Conservation (phyloP, 257 asterid genomes). For the Haberlea rhodopensis region DNA sequence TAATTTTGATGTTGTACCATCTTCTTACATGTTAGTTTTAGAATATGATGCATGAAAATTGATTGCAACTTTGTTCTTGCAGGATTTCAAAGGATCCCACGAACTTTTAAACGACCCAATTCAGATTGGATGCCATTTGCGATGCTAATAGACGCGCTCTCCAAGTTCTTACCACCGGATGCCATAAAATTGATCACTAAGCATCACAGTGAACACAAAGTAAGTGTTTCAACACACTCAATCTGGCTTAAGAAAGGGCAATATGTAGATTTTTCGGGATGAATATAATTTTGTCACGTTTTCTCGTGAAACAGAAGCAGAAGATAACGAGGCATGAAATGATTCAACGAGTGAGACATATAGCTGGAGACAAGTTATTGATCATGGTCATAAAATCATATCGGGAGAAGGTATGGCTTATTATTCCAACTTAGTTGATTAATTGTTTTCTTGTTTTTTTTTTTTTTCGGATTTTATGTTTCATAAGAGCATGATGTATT, state of each 20-base stretch:
- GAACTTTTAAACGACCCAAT: constrained; percentile 31
- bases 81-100: constrained; percentile 26
- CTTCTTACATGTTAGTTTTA: neutral
- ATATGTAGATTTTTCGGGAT: neutral
- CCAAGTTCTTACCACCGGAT: constrained; percentile 43
- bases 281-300: neutral
- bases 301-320: constrained; percentile 36
- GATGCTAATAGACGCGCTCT: constrained; percentile 32
- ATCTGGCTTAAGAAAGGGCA: neutral
- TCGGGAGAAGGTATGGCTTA: constrained; percentile 35
- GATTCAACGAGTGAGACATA: constrained; percentile 40
- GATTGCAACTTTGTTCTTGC: constrained; percentile 4
- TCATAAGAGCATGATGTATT: neutral
- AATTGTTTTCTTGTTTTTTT: neutral
- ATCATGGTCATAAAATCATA: constrained; percentile 34
- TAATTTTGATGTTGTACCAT: neutral
- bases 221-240: constrained; percentile 7
- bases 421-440: neutral
- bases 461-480: no score
- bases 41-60: neutral
- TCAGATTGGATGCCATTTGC: constrained; percentile 55
- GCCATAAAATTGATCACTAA: constrained; percentile 37
- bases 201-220: constrained; percentile 43
- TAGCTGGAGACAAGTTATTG: constrained; percentile 57
- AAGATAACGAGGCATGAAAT: constrained; percentile 41